A percentile compares a stretch with the other conserved stretches of the same genome.
Evolutionary conservation across 306 rosid genomes (phyloP).

Genomic region (Cucurbita ficifolia): DNA sequence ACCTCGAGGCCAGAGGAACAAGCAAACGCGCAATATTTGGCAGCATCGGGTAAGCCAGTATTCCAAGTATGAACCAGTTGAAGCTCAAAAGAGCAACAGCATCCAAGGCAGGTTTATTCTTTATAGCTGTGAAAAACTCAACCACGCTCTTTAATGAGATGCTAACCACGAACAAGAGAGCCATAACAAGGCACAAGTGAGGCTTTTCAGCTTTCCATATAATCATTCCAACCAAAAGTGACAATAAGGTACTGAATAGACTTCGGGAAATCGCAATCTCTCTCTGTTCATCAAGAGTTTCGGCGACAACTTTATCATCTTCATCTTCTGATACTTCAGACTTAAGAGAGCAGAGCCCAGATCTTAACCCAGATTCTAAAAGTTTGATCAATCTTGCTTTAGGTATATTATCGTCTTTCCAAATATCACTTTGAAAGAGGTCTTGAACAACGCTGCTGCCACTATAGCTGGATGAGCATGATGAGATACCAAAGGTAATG

Average conservation of each 20-base stretch:
- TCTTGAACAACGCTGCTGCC: constrained; percentile 9
- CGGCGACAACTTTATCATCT: constrained; percentile 4
- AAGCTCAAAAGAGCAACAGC: constrained; percentile 67
- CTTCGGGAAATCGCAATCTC: constrained; percentile 44
- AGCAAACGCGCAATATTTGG: constrained; percentile 31
- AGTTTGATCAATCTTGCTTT: constrained; percentile 21
- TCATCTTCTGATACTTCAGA: neutral
- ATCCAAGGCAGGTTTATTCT: constrained; percentile 57
- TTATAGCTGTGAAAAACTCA: constrained; percentile 44
- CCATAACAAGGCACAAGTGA: constrained; percentile 71
- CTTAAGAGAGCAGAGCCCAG: neutral
- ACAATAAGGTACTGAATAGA: constrained; percentile 56
- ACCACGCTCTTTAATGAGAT: constrained; percentile 71
- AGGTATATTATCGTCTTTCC: constrained; percentile 23
- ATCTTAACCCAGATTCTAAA: neutral
- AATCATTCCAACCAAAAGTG: constrained; percentile 49
- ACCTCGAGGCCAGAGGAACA: constrained; percentile 20
- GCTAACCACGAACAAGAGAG: constrained; percentile 61
- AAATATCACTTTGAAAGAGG: constrained; percentile 25
- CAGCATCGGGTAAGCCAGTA: constrained; percentile 55
- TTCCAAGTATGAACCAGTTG: constrained; percentile 83
- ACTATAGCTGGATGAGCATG: constrained; percentile 26
- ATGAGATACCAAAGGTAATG: constrained; percentile 8
- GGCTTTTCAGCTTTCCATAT: constrained; percentile 65
- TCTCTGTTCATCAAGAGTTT: constrained; percentile 20